phyloP scores from a whole-genome alignment of 441 rosid species.

The Manihot esculenta region DNA sequence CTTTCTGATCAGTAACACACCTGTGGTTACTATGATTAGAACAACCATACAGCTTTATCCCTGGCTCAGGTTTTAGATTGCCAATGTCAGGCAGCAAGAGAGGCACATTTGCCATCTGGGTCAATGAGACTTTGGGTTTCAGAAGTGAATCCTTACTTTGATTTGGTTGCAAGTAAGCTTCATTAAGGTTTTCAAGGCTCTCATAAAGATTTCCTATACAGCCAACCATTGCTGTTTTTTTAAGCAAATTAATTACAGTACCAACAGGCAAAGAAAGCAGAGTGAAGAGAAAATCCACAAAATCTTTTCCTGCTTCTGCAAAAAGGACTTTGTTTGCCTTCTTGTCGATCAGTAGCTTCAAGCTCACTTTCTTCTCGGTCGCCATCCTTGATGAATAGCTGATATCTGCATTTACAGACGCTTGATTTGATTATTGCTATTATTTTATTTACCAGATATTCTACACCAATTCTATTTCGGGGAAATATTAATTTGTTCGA shows the following conservation, averaged over 20 bases:
- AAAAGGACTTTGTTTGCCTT: slow-evolving; percentile 19
- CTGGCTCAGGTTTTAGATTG: too few species aligned
- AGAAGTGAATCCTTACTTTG: slow-evolving; percentile 9
- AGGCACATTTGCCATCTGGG: neutral
- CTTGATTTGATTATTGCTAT: too few species aligned
- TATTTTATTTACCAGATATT: too few species aligned
- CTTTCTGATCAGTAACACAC: neutral
- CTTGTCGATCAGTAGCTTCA: slow-evolving; percentile 28
- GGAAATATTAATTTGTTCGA: too few species aligned
- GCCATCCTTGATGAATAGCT: slow-evolving; percentile 6
- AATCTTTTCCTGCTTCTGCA: slow-evolving; percentile 28
- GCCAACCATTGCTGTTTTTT: neutral
- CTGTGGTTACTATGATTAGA: neutral
- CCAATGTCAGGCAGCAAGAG: neutral
- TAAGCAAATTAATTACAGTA: slow-evolving; percentile 19
- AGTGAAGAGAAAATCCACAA: slow-evolving; percentile 16
- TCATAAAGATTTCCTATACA: neutral
- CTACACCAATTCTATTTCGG: too few species aligned
- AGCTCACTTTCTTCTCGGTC: slow-evolving; percentile 4
- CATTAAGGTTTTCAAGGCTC: slow-evolving; percentile 6
- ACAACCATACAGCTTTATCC: neutral
- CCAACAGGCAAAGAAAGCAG: neutral
- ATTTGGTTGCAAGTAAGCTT: too few species aligned
- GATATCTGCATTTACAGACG: too few species aligned
- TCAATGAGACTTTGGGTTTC: neutral